Evolutionary conservation across 306 rosid genomes (phyloP).

Genomic region (Casuarina cunninghamiana): DNA sequence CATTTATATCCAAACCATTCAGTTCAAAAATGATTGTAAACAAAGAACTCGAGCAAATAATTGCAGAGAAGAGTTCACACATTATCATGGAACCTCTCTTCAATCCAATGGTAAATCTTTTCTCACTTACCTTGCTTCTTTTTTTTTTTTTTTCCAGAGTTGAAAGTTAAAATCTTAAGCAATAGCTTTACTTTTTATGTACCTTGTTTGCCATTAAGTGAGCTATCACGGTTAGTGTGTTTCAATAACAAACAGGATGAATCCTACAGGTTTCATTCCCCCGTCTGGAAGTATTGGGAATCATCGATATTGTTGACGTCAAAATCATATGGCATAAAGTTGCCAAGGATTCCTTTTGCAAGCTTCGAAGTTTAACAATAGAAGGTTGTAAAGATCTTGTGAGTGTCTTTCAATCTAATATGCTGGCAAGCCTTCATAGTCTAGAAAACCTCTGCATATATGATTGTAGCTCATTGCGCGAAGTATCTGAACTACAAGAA

Average conservation of each 20-base stretch:
- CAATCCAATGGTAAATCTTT: too few relatives aligned
- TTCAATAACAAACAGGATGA: background rate
- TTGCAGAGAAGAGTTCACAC: too few relatives aligned
- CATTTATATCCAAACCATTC: too few relatives aligned
- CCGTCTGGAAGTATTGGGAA: background rate
- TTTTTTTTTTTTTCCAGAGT: too few relatives aligned
- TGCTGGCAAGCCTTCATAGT: background rate
- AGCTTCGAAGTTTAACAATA: background rate
- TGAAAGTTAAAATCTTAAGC: too few relatives aligned
- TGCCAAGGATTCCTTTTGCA: background rate
- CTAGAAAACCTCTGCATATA: background rate
- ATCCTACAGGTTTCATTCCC: constrained; percentile 2
- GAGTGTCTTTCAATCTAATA: background rate
- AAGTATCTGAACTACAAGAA: background rate
- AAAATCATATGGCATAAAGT: background rate
- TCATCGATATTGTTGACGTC: background rate
- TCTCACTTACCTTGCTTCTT: too few relatives aligned
- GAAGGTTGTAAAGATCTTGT: background rate
- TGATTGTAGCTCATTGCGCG: background rate
- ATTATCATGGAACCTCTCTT: too few relatives aligned
- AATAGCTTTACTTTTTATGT: background rate
- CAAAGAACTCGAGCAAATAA: too few relatives aligned
- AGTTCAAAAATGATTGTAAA: too few relatives aligned
- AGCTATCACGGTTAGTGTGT: background rate
- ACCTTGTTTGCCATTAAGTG: too few relatives aligned